A percentile compares a stretch with the other conserved stretches of the same genome.
These are phyloP conservation scores for Ganoderma multipileum DNA, from an alignment of 1,284 basidiomycete genomes.

Conservation along the genomic window DNA sequence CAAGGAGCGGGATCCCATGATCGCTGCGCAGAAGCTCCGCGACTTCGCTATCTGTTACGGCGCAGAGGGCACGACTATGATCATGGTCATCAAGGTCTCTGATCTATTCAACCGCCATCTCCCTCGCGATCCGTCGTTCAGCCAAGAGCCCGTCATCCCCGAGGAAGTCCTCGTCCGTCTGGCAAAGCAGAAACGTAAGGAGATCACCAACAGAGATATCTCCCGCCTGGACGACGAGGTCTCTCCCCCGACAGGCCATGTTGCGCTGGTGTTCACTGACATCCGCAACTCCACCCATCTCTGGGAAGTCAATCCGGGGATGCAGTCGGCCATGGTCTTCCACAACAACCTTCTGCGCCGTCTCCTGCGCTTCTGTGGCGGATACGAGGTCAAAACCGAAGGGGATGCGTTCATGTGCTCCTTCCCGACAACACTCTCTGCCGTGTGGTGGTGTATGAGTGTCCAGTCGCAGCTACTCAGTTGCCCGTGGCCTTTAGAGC, in stretches of 20 bases:
- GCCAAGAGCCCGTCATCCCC: slow-evolving; percentile 52
- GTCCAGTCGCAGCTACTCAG: slow-evolving; percentile 88
- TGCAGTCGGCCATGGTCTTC: slow-evolving; percentile 93
- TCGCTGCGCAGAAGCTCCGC: slow-evolving; percentile 95
- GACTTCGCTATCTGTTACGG: slow-evolving; percentile 99
- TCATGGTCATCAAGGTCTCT: slow-evolving; percentile 93
- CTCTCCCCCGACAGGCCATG: slow-evolving; percentile 85
- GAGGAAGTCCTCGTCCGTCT: slow-evolving; percentile 45
- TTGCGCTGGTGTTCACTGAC: slow-evolving; percentile 98
- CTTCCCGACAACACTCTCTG: slow-evolving; percentile 89
- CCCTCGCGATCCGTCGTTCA: slow-evolving; percentile 52
- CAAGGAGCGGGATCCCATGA: slow-evolving; percentile 91
- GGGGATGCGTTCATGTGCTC: slow-evolving; percentile 99
- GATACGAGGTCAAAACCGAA: slow-evolving; percentile 99
- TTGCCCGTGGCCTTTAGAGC: slow-evolving; percentile 94
- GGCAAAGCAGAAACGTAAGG: slow-evolving; percentile 46
- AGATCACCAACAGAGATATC: slow-evolving; percentile 60
- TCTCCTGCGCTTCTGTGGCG: slow-evolving; percentile 90
- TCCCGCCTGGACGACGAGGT: slow-evolving; percentile 84
- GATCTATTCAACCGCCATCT: slow-evolving; percentile 72
- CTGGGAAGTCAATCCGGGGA: slow-evolving; percentile 97
- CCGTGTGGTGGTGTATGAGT: slow-evolving; percentile 91
- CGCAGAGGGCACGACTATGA: slow-evolving; percentile 94
- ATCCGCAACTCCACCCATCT: slow-evolving; percentile 97
- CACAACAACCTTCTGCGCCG: slow-evolving; percentile 92